phyloP scores from a whole-genome alignment of 169 alveolate species.

The Plasmodium billcollinsi region DNA sequence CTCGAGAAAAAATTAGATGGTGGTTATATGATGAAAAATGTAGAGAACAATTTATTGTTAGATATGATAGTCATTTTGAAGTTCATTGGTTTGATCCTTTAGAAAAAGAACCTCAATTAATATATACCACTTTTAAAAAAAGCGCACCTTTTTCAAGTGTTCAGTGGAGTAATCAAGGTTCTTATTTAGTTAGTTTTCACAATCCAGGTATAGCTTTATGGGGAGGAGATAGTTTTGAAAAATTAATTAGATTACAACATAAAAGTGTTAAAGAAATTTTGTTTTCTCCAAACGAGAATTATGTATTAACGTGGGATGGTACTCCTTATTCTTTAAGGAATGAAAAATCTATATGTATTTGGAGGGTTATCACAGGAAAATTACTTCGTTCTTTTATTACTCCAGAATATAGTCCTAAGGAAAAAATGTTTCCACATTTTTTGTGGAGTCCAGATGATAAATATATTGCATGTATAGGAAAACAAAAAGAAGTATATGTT shows the following conservation, averaged over 20 bases:
- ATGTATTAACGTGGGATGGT: constrained; percentile 93
- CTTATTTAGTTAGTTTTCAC: constrained; percentile 91
- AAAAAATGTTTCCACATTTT: constrained; percentile 86
- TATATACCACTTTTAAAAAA: constrained; percentile 90
- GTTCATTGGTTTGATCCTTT: constrained; percentile 92
- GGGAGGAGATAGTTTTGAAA: constrained; percentile 91
- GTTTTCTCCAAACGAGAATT: constrained; percentile 92
- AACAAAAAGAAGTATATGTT: constrained; percentile 81
- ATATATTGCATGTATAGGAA: constrained; percentile 87
- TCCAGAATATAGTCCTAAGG: constrained; percentile 85
- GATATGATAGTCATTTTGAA: constrained; percentile 91
- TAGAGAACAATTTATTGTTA: constrained; percentile 91
- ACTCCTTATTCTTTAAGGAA: constrained; percentile 87
- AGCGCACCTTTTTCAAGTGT: constrained; percentile 92
- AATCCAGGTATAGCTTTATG: constrained; percentile 92
- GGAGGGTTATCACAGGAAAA: constrained; percentile 92
- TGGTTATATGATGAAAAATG: constrained; percentile 87
- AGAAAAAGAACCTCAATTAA: constrained; percentile 88
- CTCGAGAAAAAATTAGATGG: constrained; percentile 92
- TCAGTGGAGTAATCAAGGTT: constrained; percentile 94
- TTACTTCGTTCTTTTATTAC: constrained; percentile 85
- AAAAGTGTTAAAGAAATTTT: constrained; percentile 89
- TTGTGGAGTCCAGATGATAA: constrained; percentile 91
- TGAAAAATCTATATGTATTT: constrained; percentile 90
- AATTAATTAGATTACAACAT: constrained; percentile 90